Base-by-base conservation (phyloP, 2,329 filamentous ascomycete species). In the Curvularia verruculosa region DNA sequence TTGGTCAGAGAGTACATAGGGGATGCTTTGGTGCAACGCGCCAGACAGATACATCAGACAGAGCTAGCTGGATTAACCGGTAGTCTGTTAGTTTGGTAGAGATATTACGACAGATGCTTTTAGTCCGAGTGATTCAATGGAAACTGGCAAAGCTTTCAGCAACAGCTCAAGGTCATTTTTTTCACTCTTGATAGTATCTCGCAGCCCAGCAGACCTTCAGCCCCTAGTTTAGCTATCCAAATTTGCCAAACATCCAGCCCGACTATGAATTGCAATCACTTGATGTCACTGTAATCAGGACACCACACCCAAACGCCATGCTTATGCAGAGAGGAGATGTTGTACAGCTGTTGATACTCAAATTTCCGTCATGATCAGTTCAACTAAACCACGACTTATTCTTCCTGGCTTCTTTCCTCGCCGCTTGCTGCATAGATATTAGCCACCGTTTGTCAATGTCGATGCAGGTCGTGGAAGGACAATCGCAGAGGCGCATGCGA, bases 331-430 rank as follows among this genome's bases (percentile, higher is more conserved):
- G 58, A 41, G 54, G 58, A 60, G 54, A 58, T 60, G 39, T 56
- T 46, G 31, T 55, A 60, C 51, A 54, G 24, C 45, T 31, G 18
- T 47, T 53, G 40, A 23, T 34, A 19, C 28, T 28, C 39, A 12
- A 19, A 44, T 6, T 23, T 23, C 37, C 37, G 7, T 10, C 24
- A 24, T 19, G 7, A 3, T 28, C 29, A 23, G 23, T 36, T 56
- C 46, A 66, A 29, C 62, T 52, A 45, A 69, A 69, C 67, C 66
- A 69, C 4, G 56, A 45, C 29, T 66, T 64, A 21, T 56, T 63
- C 56, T 53, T 68, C 34, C 51, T 58, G 18, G 67, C 67, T 54
- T 69, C 67, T 48, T 65, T 65, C 31, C 67, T 54, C 4, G 67
- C 67, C 12, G 58, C 56, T 64, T 66, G 65, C 67, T 69, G 34